Conservation (phyloP, 2,329 filamentous ascomycete species). For the Talaromyces sp. region DNA sequence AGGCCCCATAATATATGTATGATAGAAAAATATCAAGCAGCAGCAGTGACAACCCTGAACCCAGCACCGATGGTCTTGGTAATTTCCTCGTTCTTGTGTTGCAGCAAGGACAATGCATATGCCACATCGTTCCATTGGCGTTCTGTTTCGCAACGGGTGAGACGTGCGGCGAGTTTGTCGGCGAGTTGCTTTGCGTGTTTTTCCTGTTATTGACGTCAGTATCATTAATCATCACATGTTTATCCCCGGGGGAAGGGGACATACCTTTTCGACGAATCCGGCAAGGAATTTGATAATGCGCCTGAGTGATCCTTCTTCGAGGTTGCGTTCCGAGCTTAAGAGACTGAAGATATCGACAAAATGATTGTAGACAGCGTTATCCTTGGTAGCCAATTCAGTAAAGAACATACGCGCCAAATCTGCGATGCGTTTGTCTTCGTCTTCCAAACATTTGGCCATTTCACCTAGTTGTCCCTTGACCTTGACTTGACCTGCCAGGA, state of each 20-base stretch:
- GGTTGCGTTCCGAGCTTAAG: conserved; percentile 72
- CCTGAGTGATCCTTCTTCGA: conserved; percentile 82
- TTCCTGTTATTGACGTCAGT: conserved; percentile 52
- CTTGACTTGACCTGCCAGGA: conserved; percentile 95
- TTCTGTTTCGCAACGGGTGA: conserved; percentile 84
- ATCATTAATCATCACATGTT: background rate
- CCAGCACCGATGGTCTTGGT: conserved; percentile 42
- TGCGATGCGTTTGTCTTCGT: conserved; percentile 89
- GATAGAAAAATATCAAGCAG: conserved; percentile 45
- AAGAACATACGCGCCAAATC: conserved; percentile 98
- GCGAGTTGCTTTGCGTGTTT: conserved; percentile 95
- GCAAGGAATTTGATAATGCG: conserved; percentile 89
- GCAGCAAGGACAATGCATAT: conserved; percentile 81
- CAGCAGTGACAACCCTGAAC: conserved; percentile 62
- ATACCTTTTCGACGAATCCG: conserved; percentile 93
- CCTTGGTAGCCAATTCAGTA: conserved; percentile 92
- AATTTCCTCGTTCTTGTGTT: conserved; percentile 61
- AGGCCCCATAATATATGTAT: background rate
- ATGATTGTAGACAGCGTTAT: conserved; percentile 98
- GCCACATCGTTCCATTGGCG: conserved; percentile 97
- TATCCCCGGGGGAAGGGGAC: background rate
- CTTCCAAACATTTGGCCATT: conserved; percentile 98
- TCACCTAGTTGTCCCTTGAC: conserved; percentile 97
- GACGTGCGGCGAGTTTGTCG: conserved; percentile 83
- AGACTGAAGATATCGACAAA: conserved; percentile 99